Evolutionary conservation across 2,329 filamentous ascomycete species (phyloP), one percentile per base, ranked within the genome.

Genomic region (Fusarium dlaminii): DNA sequence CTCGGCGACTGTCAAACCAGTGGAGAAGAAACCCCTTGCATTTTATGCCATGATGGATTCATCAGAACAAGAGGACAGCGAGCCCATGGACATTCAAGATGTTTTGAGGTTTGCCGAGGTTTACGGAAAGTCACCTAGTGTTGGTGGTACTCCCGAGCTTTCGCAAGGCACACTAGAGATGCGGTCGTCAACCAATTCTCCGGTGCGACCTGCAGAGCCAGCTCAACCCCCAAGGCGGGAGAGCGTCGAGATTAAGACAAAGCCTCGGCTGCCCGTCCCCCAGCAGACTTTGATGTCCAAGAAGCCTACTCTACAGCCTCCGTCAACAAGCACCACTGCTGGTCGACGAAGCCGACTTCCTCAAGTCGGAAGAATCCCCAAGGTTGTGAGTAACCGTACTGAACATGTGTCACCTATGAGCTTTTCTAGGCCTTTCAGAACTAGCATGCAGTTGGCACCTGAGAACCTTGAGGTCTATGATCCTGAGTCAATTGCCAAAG

Each of bases 281-380:
- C 73, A 67, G 27, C 59, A 64, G 34, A 63, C 54, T 20, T 20
- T 36, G 27, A 29, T 52, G 29, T 32, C 42, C n/a, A 68, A 69
- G 48, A 58, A 60, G 20, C 46, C 70, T 30, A 57, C 43, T 46
- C 48, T 56, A 18, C 64, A 58, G 27, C 60, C 39, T 42, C 40
- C 61, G 11, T 42, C 49, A 36, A 29, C 58, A 32, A 71, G 51
- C 43, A 32, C 63, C n/a, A 66, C 24, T 40, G 57, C 68, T 32
- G 74, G 70, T 17, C 75, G 78, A 34, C 81, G 79, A 12, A 93
- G 90, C 79, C 89, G 95, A 63, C 85, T 97, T 24, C 90, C 91
- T 34, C 94, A 96, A 75, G 91, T 98, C 52, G 95, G 95, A 14
- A 90, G 95, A 22, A 98, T 98, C 58, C 95, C 95, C 14, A 91